phyloP scores from a whole-genome alignment of 2,329 filamentous ascomycete species.

The Talaromyces sp. region DNA sequence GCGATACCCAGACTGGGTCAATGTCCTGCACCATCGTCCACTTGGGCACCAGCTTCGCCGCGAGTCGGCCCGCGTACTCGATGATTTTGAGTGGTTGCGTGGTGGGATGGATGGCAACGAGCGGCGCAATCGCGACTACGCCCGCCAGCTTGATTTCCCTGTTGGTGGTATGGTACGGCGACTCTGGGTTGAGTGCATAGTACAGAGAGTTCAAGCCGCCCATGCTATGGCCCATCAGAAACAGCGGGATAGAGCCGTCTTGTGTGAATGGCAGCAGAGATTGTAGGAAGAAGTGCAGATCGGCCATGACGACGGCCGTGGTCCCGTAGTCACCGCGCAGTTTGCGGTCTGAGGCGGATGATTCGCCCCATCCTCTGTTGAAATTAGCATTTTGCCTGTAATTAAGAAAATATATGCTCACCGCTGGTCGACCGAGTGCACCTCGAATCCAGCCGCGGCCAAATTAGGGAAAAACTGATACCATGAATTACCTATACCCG shows the following conservation, averaged over 20 bases:
- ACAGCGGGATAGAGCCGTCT: slow-evolving; percentile 46
- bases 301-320: slow-evolving; percentile 65
- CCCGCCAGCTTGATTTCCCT: slow-evolving; percentile 4
- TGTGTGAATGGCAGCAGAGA: slow-evolving; percentile 46
- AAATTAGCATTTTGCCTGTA: background rate
- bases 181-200: slow-evolving; percentile 40
- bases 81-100: slow-evolving; percentile 40
- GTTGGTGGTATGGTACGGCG: slow-evolving; percentile 13
- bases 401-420: slow-evolving; percentile 12
- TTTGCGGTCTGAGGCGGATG: slow-evolving; percentile 49
- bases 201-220: slow-evolving; percentile 73
- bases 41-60: slow-evolving; percentile 1
- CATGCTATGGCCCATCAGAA: slow-evolving; percentile 88
- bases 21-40: slow-evolving; percentile 6
- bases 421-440: slow-evolving; percentile 75
- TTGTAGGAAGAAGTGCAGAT: slow-evolving; percentile 71
- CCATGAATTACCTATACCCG: slow-evolving; percentile 60
- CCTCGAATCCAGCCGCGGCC: slow-evolving; percentile 65
- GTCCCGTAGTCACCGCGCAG: slow-evolving; percentile 69
- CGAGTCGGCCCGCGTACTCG: slow-evolving; percentile 4
- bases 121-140: slow-evolving; percentile 71
- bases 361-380: slow-evolving; percentile 70
- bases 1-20: slow-evolving; percentile 30
- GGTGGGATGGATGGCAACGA: slow-evolving; percentile 70
- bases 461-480: slow-evolving; percentile 66